A percentile compares a stretch with the other conserved stretches of the same genome.
These are phyloP conservation scores for Esteya vermicola DNA, from an alignment of 2,329 filamentous ascomycete genomes.

Conservation along the genomic window DNA sequence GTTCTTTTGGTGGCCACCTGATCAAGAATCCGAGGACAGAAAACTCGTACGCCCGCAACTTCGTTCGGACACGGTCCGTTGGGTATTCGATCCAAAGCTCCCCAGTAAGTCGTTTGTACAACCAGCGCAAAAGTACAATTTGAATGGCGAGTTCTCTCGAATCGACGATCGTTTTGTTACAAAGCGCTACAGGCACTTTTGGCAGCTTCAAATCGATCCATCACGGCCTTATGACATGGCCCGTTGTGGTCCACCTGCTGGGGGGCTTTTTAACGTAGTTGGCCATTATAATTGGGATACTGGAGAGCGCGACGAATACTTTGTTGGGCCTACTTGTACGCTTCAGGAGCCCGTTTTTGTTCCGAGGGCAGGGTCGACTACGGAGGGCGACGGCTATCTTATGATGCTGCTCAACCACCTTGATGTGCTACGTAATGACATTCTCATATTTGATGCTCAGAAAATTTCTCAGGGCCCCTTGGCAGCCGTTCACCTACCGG, in stretches of 20 bases:
- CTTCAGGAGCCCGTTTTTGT: slow-evolving; percentile 42
- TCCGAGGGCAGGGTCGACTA: slow-evolving; percentile 22
- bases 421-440: slow-evolving; percentile 28
- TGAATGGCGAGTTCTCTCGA: slow-evolving; percentile 33
- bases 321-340: slow-evolving; percentile 27
- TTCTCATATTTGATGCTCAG: slow-evolving; percentile 27
- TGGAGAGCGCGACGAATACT: slow-evolving; percentile 25
- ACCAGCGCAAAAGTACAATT: slow-evolving; percentile 21
- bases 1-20: slow-evolving; percentile 30
- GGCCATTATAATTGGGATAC: slow-evolving; percentile 28
- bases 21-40: slow-evolving; percentile 14
- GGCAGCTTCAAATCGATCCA: slow-evolving; percentile 25
- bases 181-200: slow-evolving; percentile 29
- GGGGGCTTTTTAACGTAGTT: slow-evolving; percentile 30
- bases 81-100: slow-evolving; percentile 23
- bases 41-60: slow-evolving; percentile 18
- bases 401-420: slow-evolving; percentile 31
- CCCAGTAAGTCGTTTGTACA: slow-evolving; percentile 21
- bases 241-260: slow-evolving; percentile 26
- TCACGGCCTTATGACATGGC: slow-evolving; percentile 27
- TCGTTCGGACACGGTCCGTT: slow-evolving; percentile 24
- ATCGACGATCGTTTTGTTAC: slow-evolving; percentile 32
- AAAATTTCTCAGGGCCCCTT: slow-evolving; percentile 23
- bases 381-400: slow-evolving; percentile 35
- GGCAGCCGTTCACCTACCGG: slow-evolving; percentile 24